Evolutionary conservation across 2,329 filamentous ascomycete species (phyloP).

Genomic region (Graphilbum fragrans): DNA sequence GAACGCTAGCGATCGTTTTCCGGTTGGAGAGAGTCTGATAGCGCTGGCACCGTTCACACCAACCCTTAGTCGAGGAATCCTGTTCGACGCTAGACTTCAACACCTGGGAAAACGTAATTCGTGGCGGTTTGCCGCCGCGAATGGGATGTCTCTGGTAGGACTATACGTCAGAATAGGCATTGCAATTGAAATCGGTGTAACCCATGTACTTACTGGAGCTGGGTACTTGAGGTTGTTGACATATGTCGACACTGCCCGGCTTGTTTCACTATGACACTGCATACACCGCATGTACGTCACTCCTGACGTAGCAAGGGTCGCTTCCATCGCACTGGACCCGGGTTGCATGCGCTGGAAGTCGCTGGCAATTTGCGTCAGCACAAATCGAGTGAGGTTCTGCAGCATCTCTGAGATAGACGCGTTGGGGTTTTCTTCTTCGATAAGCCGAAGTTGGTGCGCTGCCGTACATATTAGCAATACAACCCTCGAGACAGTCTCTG

Average conservation of each 20-base stretch:
- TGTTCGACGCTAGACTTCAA: slow-evolving; percentile 88
- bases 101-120: slow-evolving; percentile 71
- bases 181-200: no score
- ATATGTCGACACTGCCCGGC: slow-evolving; percentile 63
- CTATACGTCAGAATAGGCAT: no score
- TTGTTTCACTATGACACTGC: slow-evolving; percentile 78
- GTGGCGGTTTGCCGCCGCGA: slow-evolving; percentile 37
- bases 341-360: slow-evolving; percentile 62
- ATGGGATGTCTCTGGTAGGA: slow-evolving; percentile 7
- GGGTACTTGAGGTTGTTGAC: slow-evolving; percentile 84
- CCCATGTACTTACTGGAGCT: slow-evolving; percentile 23
- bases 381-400: slow-evolving; percentile 74
- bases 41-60: slow-evolving; percentile 82
- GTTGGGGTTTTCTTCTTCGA: slow-evolving; percentile 72
- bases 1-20: slow-evolving; percentile 72
- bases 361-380: slow-evolving; percentile 67
- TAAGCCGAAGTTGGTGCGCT: slow-evolving; percentile 63
- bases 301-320: slow-evolving; percentile 58
- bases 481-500: no score
- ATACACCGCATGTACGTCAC: slow-evolving; percentile 70
- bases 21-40: slow-evolving; percentile 81
- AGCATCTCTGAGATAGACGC: slow-evolving; percentile 69
- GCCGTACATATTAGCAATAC: no score
- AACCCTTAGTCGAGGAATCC: slow-evolving; percentile 79
- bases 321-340: slow-evolving; percentile 54